Evolutionary conservation across 2,329 filamentous ascomycete species (phyloP), one percentile per base, ranked within the genome.

Genomic region (Ceratocystis papillata): DNA sequence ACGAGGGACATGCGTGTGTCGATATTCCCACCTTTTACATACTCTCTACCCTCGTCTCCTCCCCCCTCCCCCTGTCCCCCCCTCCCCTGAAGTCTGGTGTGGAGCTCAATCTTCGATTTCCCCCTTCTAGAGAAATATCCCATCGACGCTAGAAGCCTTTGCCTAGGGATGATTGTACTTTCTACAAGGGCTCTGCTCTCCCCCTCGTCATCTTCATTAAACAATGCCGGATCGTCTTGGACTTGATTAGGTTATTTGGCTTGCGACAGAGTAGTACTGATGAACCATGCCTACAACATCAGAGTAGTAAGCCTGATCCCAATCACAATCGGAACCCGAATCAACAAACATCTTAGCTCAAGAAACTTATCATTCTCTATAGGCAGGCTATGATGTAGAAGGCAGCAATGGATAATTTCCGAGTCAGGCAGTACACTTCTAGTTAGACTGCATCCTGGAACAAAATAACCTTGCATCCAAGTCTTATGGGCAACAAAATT

Each of bases 91-190:
- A 25, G 48, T 15, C 33, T 28, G 20, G 20, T 25, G 48, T 25
- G 33, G 33, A 37, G 33, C 33, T 37, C 1, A 53, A 53, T 53
- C 48, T 53, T 53, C 20, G 48, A 15, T 10, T 2, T 15, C 48
- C 25, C 12, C 20, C 48, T 33, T 33, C 28, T 17, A 30, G 8
- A 28, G 25, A 57, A 57, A 33, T 30, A 15, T 30, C 25, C 53
- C 53, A 59, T 33, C 53, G 10, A 33, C 53, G 53, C 53, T 59
- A 59, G 53, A 59, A 59, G 28, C 46, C 22, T 50, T 22, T 50
- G 17, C 46, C 22, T 50, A 37, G 33, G 33, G 33, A 37, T 12
- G 8, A 53, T 37, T 59, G 12, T 33, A 10, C 28, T 17, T 22
- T 5, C 1, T 55, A 25, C 50, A 20, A 55, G 20, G 50, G 3